Evolutionary conservation across 139 green algal genomes (phyloP), one percentile per base, ranked within the genome.

Genomic region (Yamagishiella unicocca): DNA sequence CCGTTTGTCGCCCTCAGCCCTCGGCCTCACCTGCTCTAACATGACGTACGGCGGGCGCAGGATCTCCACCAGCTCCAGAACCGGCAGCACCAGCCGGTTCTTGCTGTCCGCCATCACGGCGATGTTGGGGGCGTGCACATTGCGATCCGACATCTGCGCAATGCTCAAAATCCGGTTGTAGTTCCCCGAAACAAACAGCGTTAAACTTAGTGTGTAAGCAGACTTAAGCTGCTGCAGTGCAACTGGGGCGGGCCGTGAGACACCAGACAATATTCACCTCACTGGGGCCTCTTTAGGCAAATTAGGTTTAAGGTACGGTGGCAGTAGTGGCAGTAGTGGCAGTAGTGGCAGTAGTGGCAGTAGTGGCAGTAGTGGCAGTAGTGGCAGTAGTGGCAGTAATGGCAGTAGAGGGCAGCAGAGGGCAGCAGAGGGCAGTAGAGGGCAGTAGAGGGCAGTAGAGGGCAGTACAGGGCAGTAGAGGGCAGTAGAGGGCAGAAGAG

Each of bases 11-110:
- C 21, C 61, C 21, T 8, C 12, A 35, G 61, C 25, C 8, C 21
- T 35, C 25, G 8, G 19, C 2, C 74, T 0, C 46, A 82, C 79
- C 79, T 85, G 79, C 79, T 85, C 79, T 7, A 85, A 6, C 5
- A 45, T 33, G 1, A 74, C 78, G 58, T 74, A 61, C 0, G 17
- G 8, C 4, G 79, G 79, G 42, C 62, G 25, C 61, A 76, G n/a
- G n/a, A 76, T 14, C 42, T 35, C 22, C n/a, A 85, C 40, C 29
- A 85, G 14, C n/a, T 46, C 31, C 61, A 85, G 61, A 19, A 64
- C 42, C 61, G 62, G 29, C 31, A 64, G 14, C 1, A 64, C 43
- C 25, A 85, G 61, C 25, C 42, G 42, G 62, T 85, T 85, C n/a
- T 46, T 64, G 61, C 2, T 2, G 40, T 76, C 62, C 4, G 46